Evolutionary conservation across 2,329 filamentous ascomycete genomes (phyloP).

Genomic region (Exophiala spinifera): DNA sequence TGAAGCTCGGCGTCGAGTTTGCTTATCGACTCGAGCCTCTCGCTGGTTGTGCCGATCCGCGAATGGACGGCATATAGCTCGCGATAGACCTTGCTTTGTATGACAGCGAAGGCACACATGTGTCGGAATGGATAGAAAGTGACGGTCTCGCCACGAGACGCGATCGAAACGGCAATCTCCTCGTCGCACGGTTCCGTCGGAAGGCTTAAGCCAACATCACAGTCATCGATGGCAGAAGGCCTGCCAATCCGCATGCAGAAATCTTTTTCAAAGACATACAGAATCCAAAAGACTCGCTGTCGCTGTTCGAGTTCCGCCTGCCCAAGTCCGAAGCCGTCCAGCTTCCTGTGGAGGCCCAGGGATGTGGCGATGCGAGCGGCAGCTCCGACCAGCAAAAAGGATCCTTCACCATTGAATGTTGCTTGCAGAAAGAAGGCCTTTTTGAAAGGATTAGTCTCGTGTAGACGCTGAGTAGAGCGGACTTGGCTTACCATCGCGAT

Average conservation of each 20-base stretch:
- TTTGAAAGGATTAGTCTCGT: background rate
- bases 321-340: slow-evolving; percentile 14
- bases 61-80: slow-evolving; percentile 9
- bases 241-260: slow-evolving; percentile 7
- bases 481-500: slow-evolving; percentile 11
- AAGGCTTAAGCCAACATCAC: slow-evolving; percentile 7
- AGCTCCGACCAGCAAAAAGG: slow-evolving; percentile 5
- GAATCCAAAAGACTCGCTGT: slow-evolving; percentile 18
- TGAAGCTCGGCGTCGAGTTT: slow-evolving; percentile 17
- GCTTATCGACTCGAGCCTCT: slow-evolving; percentile 13
- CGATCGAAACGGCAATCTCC: slow-evolving; percentile 6
- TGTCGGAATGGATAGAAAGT: slow-evolving; percentile 12
- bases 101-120: slow-evolving; percentile 10
- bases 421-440: slow-evolving; percentile 10
- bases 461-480: background rate
- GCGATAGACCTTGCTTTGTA: slow-evolving; percentile 9
- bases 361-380: slow-evolving; percentile 8
- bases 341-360: slow-evolving; percentile 11
- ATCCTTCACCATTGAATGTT: slow-evolving; percentile 9
- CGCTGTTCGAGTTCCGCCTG: slow-evolving; percentile 11
- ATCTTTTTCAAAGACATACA: slow-evolving; percentile 16
- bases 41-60: slow-evolving; percentile 6
- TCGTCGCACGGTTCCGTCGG: background rate
- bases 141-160: background rate
- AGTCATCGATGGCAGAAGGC: slow-evolving; percentile 16